Base-by-base conservation (phyloP, 2,329 filamentous ascomycete species). In the Daldinia sp. region DNA sequence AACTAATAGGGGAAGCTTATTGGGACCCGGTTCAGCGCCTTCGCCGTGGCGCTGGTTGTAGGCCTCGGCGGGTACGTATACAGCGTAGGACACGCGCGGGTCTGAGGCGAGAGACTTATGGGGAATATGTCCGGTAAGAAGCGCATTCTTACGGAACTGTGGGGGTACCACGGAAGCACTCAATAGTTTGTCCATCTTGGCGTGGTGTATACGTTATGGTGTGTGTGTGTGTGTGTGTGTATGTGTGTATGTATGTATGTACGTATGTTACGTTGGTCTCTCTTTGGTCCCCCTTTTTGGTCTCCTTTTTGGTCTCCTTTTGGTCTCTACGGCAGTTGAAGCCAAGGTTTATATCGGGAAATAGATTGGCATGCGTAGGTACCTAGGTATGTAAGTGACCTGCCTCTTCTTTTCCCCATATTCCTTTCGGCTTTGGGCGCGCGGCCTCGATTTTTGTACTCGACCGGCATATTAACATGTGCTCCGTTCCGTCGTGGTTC, bases 1-100 rank as follows among this genome's bases (percentile, higher is more conserved):
- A 29, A 76, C 69, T 7, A 76, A 45, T 6, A 76, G 60, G 5
- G 72, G 73, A 49, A 74, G 63, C 58, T 71, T 71, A 47, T 51
- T 53, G 27, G 15, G 30, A 3, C 49, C 39, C 34, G 60, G 15
- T 10, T 21, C 50, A n/a, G 30, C 10, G 19, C 52, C 47, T 15
- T 47, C 50, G 17, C 41, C 50, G 34, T 58, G 19, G 56, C 63
- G 51, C 25, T 58, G 10, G 50, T 61, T 58, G 51, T 73, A 72
- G 35, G 68, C 63, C 35, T 67, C 48, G 11, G 64, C 63, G 10
- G 73, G 73, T 1, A 75, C 63, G 48, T 72, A 74, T 13, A 74
- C 65, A 6, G 64, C 58, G 62, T 74, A 75, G 9, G 73, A 74
- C 37, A 74, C 52, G 9, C 73, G 71, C 6, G 71, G 71, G 29